Base-by-base conservation (phyloP, 2,329 filamentous ascomycete genomes). In the Ascosphaera apis region DNA sequence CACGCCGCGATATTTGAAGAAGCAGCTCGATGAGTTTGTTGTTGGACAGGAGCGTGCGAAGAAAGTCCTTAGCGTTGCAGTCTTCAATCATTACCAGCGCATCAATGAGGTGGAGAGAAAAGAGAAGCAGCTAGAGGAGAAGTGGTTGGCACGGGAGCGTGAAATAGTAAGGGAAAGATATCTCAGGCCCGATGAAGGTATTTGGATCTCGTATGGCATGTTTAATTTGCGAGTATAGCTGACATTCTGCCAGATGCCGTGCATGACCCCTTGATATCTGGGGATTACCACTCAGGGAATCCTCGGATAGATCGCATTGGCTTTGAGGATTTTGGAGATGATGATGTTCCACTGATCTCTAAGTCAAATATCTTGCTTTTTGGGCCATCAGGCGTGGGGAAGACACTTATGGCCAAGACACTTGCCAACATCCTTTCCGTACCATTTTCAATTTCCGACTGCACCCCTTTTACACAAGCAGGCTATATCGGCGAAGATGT, bases 401-500 rank as follows among this genome's bases (percentile, higher is more conserved):
- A 98, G 60, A 98, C 88, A 0, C 73, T 95, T 41, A 95, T 98
- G 58, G 69, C 46, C 36, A 91, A 84, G 55, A 95, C 86, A 0
- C 61, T 95, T 28, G 88, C 86, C 45, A 76, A 83, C 48, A 76
- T 88, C 36, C 68, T 98, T n/a, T 86, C 88, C 41, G 83, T 95
- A 0, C 88, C 88, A 0, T 91, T 93, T 49, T 83, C 80, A 42
- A 92, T 92, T 55, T 86, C 81, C 41, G 86, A 95, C 55, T 95
- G 86, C 54, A 93, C 88, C 35, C 80, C 84, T 4, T 83, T 95
- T 43, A 95, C 86, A 0, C 86, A 93, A 57, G 86, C 86, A 3
- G 86, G 88, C 17, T 98, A 98, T 48, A 93, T 98, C 45, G 88
- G 88, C 19, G 86, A 95, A 50, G 88, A 98, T 51, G 86, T 86